phyloP scores from a whole-genome alignment of 2,329 filamentous ascomycete genomes.

The Eurotiales sp. region DNA sequence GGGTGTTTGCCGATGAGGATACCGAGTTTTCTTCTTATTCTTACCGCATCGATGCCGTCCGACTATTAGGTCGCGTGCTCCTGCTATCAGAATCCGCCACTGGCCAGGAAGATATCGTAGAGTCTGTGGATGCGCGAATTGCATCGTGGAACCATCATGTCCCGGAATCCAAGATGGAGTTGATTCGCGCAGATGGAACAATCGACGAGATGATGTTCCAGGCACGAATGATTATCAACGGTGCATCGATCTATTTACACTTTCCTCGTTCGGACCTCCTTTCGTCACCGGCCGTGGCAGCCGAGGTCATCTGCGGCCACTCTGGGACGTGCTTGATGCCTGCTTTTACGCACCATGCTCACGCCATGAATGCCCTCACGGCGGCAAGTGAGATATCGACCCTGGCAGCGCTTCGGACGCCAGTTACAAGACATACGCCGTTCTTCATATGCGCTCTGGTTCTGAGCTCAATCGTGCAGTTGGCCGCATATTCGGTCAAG shows the following conservation, averaged over 20 bases:
- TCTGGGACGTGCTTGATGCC: constrained; percentile 36
- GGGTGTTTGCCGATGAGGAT: constrained; percentile 67
- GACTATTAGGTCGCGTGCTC: constrained; percentile 75
- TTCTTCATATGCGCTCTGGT: constrained; percentile 81
- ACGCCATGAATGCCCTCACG: constrained; percentile 76
- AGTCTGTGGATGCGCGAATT: constrained; percentile 56
- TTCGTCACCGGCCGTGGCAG: constrained; percentile 49
- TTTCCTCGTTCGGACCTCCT: constrained; percentile 71
- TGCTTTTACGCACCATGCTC: constrained; percentile 43
- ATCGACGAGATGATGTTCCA: constrained; percentile 91
- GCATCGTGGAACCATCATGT: constrained; percentile 78
- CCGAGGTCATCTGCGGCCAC: constrained; percentile 48
- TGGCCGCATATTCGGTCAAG: constrained; percentile 68
- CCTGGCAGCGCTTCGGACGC: constrained; percentile 57
- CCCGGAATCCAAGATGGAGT: constrained; percentile 66
- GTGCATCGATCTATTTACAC: constrained; percentile 67
- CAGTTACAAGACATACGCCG: constrained; percentile 70
- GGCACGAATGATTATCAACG: constrained; percentile 72
- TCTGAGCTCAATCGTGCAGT: constrained; percentile 73
- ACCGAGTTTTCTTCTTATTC: constrained; percentile 75
- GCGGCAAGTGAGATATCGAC: constrained; percentile 76
- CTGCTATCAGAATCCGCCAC: constrained; percentile 34
- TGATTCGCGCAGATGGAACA: constrained; percentile 65
- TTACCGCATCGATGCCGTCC: constrained; percentile 76
- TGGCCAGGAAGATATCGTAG: constrained; percentile 52